Evolutionary conservation across 179 eudicot species (phyloP).

Genomic region (Patellifolia procumbens): DNA sequence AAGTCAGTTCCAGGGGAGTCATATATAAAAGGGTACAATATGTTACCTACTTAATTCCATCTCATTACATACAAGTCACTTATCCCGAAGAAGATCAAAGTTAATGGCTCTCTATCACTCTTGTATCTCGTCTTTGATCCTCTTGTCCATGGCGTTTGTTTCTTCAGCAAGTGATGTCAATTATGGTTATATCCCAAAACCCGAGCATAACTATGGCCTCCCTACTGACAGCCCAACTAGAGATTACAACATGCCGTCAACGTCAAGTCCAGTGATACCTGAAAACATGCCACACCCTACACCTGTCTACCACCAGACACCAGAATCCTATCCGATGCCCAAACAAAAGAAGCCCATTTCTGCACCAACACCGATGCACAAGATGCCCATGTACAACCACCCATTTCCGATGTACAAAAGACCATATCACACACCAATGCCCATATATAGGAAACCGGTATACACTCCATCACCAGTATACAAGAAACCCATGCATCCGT

Average conservation of each 20-base stretch:
- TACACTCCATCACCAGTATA: neutral
- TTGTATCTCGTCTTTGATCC: neutral
- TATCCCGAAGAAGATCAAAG: neutral
- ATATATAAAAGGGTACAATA: conserved; percentile 1
- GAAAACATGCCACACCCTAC: neutral
- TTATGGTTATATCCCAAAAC: neutral
- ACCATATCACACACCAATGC: conserved; percentile 6
- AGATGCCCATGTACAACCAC: conserved; percentile 16
- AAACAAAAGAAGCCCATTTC: neutral
- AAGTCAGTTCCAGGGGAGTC: neutral
- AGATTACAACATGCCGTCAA: neutral
- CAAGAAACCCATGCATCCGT: neutral
- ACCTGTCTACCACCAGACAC: neutral
- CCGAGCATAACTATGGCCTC: neutral
- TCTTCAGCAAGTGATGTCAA: conserved; percentile 6
- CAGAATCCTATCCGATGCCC: neutral
- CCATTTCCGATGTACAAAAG: conserved; percentile 4
- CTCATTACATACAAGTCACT: neutral
- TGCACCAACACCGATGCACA: neutral
- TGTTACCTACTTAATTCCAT: neutral
- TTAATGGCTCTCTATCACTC: conserved; percentile 4
- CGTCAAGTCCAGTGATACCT: neutral
- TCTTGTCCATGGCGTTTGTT: neutral
- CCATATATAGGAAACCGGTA: neutral
- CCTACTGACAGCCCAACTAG: neutral